Evolutionary conservation across 73 alveolate genomes (phyloP), one percentile per base, ranked within the genome.

Genomic region (Paraurostyla sp.): DNA sequence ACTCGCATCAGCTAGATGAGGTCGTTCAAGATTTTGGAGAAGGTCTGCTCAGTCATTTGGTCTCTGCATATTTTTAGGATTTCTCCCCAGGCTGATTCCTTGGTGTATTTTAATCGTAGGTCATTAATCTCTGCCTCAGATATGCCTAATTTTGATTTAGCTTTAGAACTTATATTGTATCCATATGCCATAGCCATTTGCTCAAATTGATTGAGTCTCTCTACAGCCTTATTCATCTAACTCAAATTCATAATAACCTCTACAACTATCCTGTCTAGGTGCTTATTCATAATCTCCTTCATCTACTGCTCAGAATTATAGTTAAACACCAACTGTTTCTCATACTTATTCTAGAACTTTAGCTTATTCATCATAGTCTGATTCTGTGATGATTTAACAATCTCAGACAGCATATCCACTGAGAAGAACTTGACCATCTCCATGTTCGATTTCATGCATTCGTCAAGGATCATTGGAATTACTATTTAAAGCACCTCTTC

Each of bases 391-490:
- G 95, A 56, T 45, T 82, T 85, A 0, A 90, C 48, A 0, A 90
- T 78, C 49, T 90, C 95, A 54, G n/a, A 82, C 6, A 90, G 80
- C 4, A 90, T 49, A 59, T 50, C 90, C 18, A 90, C 62, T 30
- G 92, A 80, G 78, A 65, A 52, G 35, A 52, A 58, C 48, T 54
- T 90, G 3, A 82, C 92, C 27, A 40, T 50, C 45, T 85, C 54
- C 76, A 90, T 56, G 35, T 90, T 73, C 16, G 89, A 57, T 15
- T 51, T 49, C 7, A 90, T 90, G 33, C 88, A 57, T 49, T 83
- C 85, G n/a, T 90, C 89, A 23, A 90, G 78, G 32, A 90, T 41
- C 92, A 90, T 62, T 6, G 95, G 95, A 32, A 90, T 25, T 0
- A 82, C 86, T 18, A 90, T 69, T 15, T 38, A 41, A 7, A 68